Evolutionary conservation across 805 yeast genomes (phyloP).

Genomic region (Suhomyces faveliae): DNA sequence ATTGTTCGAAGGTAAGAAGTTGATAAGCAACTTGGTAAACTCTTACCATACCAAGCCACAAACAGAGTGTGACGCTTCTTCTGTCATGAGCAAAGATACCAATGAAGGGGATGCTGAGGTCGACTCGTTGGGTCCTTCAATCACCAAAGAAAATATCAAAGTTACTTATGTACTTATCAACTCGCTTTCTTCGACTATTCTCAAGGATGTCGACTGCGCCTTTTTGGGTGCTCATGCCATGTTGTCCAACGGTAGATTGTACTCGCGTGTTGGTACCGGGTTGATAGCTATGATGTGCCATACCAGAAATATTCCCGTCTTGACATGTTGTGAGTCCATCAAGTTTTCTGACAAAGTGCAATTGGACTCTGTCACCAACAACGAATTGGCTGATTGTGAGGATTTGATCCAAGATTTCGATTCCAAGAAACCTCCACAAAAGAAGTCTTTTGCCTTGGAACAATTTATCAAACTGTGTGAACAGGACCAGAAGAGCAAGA

Average conservation of each 20-base stretch:
- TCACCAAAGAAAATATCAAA: slow-evolving; percentile 56
- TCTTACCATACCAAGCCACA: slow-evolving; percentile 21
- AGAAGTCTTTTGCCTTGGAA: slow-evolving; percentile 62
- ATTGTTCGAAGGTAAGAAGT: slow-evolving; percentile 83
- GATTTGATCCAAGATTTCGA: slow-evolving; percentile 55
- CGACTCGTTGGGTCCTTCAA: slow-evolving; percentile 18
- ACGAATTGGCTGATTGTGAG: slow-evolving; percentile 82
- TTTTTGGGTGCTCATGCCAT: slow-evolving; percentile 96
- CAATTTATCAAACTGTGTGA: slow-evolving; percentile 53
- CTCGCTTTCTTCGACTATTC: slow-evolving; percentile 68
- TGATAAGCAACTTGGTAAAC: slow-evolving; percentile 62
- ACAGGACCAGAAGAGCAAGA: slow-evolving; percentile 18
- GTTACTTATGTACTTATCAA: slow-evolving; percentile 77
- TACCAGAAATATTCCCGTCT: slow-evolving; percentile 85
- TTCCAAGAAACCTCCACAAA: slow-evolving; percentile 53
- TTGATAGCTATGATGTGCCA: slow-evolving; percentile 89
- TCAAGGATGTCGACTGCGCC: slow-evolving; percentile 86
- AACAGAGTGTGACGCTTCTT: slow-evolving; percentile 18
- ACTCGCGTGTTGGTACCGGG: slow-evolving; percentile 94
- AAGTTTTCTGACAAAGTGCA: slow-evolving; percentile 95
- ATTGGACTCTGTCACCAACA: slow-evolving; percentile 90
- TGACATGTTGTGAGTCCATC: slow-evolving; percentile 92
- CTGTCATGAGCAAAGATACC: slow-evolving; percentile 16
- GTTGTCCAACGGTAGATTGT: slow-evolving; percentile 90
- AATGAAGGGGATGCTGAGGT: background rate